Percentiles rank a stretch among this genome's conserved stretches.
Conservation (phyloP, 179 eudicot species). For the Gypsophila paniculata region DNA sequence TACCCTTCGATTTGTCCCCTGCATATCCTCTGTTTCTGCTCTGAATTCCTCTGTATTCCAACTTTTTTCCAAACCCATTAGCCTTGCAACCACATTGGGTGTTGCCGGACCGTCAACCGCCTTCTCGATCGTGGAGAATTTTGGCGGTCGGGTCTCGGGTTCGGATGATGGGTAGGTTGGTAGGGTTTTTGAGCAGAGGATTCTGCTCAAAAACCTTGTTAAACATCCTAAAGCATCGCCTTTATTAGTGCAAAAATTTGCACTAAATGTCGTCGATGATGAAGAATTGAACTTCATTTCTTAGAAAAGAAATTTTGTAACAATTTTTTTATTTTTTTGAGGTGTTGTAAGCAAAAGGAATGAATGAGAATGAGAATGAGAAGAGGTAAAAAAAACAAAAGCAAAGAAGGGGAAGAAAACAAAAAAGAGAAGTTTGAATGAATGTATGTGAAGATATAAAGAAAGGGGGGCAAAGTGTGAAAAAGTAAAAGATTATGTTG, state of each 20-base stretch:
- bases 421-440: conserved; percentile 35
- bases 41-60: conserved; percentile 28
- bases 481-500: conserved; percentile 35
- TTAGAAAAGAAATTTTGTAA: neutral
- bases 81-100: conserved; percentile 65
- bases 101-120: conserved; percentile 24
- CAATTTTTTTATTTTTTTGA: conserved; percentile 8
- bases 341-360: conserved; percentile 25
- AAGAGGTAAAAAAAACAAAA: conserved; percentile 18
- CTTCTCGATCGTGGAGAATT: conserved; percentile 17
- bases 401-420: neutral
- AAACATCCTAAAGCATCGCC: conserved; percentile 34
- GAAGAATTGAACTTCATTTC: conserved; percentile 33
- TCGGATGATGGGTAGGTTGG: conserved; percentile 42
- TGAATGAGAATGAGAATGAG: too few relatives aligned
- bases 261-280: conserved; percentile 23
- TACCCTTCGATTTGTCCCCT: conserved; percentile 30
- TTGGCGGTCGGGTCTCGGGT: neutral
- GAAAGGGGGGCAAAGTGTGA: conserved; percentile 21
- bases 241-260: conserved; percentile 26
- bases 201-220: conserved; percentile 37
- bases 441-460: conserved; percentile 23
- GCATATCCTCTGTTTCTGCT: conserved; percentile 29
- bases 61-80: conserved; percentile 65
- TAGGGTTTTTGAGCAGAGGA: conserved; percentile 47